These are phyloP conservation scores for Lentinula detonsa DNA, from an alignment of 768 basidiomycete genomes.

Conservation along the genomic window DNA sequence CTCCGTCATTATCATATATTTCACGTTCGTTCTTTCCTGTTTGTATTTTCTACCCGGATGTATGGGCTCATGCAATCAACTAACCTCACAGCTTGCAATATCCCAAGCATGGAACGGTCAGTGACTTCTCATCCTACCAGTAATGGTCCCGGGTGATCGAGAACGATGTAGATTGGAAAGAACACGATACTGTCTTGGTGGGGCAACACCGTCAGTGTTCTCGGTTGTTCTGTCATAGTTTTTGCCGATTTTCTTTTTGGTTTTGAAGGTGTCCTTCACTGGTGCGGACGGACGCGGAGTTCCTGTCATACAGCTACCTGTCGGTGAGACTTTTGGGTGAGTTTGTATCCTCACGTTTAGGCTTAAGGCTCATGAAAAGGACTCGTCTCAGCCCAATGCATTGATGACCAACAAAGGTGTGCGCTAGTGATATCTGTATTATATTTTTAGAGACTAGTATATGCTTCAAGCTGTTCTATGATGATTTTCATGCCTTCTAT, in stretches of 20 bases:
- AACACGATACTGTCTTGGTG: slow-evolving; percentile 6
- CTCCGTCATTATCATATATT: slow-evolving; percentile 49
- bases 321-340: neutral
- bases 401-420: neutral
- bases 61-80: neutral
- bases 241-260: neutral
- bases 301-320: neutral
- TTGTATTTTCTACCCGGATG: neutral
- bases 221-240: neutral
- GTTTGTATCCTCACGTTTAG: neutral
- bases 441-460: neutral
- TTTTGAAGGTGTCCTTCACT: neutral
- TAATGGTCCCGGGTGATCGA: neutral
- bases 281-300: slow-evolving; percentile 1
- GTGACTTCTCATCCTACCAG: neutral
- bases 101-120: slow-evolving; percentile 3
- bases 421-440: neutral
- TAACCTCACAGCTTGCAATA: slow-evolving; percentile 4
- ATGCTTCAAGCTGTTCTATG: neutral
- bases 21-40: slow-evolving; percentile 17
- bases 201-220: slow-evolving; percentile 2
- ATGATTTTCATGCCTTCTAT: neutral
- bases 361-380: neutral
- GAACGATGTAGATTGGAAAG: slow-evolving; percentile 1
- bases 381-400: neutral